phyloP scores from a whole-genome alignment of 345 rosid genomes.

The Rhizophora apiculata region DNA sequence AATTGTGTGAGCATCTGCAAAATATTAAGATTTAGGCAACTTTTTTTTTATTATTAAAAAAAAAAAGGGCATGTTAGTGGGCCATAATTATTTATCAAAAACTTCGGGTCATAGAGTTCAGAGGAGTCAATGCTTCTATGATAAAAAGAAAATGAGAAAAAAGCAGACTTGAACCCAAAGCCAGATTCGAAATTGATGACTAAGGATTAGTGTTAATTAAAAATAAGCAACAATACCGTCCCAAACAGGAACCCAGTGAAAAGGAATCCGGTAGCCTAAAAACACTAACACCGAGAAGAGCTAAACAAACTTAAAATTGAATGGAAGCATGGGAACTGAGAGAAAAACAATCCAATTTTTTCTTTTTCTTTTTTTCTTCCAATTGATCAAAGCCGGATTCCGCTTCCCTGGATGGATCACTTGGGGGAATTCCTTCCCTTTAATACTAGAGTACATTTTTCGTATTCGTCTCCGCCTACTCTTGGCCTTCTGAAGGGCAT shows the following conservation, averaged over 20 bases:
- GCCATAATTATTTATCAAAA: too few species aligned
- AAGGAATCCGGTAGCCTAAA: constrained; percentile 61
- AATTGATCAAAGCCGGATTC: constrained; percentile 66
- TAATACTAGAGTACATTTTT: constrained; percentile 5
- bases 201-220: constrained; percentile 4
- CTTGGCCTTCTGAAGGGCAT: constrained; percentile 89
- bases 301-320: constrained; percentile 29
- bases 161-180: too few species aligned
- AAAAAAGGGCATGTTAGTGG: too few species aligned
- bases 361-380: constrained; percentile 16
- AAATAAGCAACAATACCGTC: constrained; percentile 26
- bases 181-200: too few species aligned
- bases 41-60: too few species aligned
- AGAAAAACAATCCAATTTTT: constrained; percentile 27
- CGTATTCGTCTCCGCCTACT: constrained; percentile 48
- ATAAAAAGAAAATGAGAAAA: constrained; percentile 2
- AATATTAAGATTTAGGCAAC: too few species aligned
- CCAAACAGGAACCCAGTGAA: constrained; percentile 65
- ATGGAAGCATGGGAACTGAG: constrained; percentile 23
- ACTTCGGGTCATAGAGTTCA: background rate
- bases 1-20: too few species aligned
- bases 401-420: constrained; percentile 56
- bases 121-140: constrained; percentile 3
- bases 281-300: constrained; percentile 38
- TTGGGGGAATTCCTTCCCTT: background rate